Percentiles rank a stretch among this genome's conserved stretches.
Conservation (phyloP, 306 rosid genomes). For the Luffa acutangula region DNA sequence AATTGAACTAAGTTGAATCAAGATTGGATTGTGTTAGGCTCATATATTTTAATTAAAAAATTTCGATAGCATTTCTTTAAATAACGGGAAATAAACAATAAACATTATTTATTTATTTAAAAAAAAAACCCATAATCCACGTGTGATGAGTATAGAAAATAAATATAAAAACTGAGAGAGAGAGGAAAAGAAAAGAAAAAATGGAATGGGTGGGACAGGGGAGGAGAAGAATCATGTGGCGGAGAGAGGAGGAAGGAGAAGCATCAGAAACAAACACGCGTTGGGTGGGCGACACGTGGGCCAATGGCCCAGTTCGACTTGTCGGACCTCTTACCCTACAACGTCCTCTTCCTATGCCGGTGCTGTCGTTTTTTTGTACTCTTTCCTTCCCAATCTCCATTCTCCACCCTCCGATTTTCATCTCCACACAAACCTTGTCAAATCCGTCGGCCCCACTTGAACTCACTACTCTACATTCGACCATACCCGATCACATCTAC, state of each 20-base stretch:
- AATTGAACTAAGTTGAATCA: too few relatives aligned
- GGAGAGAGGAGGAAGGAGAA: constrained; percentile 11
- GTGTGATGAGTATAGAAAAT: neutral
- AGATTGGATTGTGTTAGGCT: too few relatives aligned
- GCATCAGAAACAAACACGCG: constrained; percentile 16
- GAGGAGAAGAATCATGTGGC: constrained; percentile 22
- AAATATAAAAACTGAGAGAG: neutral
- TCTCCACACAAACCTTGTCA: neutral
- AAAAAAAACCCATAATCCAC: neutral
- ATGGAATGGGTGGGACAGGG: neutral
- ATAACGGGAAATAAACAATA: too few relatives aligned
- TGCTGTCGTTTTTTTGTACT: constrained; percentile 14
- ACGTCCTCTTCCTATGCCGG: constrained; percentile 19
- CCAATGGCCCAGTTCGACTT: constrained; percentile 25
- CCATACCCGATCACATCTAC: neutral
- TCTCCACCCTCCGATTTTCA: neutral
- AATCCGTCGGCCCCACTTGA: neutral
- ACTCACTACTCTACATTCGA: neutral
- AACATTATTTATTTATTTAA: too few relatives aligned
- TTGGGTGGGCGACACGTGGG: constrained; percentile 39
- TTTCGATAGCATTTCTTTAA: too few relatives aligned
- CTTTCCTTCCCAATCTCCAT: neutral
- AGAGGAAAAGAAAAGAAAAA: neutral
- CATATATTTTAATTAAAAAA: too few relatives aligned
- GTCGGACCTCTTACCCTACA: constrained; percentile 40